These are phyloP conservation scores for Calonectria multiphialidica DNA, from an alignment of 2,329 filamentous ascomycete genomes.

Conservation along the genomic window DNA sequence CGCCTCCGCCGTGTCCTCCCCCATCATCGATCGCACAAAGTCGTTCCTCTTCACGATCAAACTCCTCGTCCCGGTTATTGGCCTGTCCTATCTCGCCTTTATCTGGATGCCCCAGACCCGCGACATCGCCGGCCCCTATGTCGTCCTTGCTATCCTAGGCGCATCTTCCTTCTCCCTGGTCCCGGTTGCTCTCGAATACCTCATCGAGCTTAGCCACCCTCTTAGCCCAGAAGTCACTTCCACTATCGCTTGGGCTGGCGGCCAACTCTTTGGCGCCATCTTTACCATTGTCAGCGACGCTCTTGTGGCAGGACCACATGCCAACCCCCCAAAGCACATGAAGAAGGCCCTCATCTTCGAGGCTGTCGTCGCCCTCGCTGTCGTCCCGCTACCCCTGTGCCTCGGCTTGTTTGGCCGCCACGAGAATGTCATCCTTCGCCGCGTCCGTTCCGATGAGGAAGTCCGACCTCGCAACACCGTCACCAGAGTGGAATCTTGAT, in stretches of 20 bases:
- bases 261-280: constrained; percentile 85
- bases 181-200: constrained; percentile 86
- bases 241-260: constrained; percentile 86
- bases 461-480: constrained; percentile 32
- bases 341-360: constrained; percentile 81
- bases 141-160: constrained; percentile 81
- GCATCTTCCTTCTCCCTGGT: constrained; percentile 84
- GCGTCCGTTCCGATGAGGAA: constrained; percentile 59
- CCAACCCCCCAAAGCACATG: constrained; percentile 78
- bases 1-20: constrained; percentile 79
- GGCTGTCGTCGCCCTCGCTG: constrained; percentile 75
- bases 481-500: constrained; percentile 27
- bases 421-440: constrained; percentile 63
- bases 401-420: constrained; percentile 77
- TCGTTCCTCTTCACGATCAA: constrained; percentile 81
- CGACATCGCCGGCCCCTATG: constrained; percentile 76
- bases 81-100: constrained; percentile 79
- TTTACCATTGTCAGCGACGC: constrained; percentile 89
- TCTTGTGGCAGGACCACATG: constrained; percentile 67
- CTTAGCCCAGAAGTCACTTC: constrained; percentile 87
- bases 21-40: constrained; percentile 88
- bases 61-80: constrained; percentile 80
- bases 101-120: constrained; percentile 79
- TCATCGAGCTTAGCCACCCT: constrained; percentile 90
- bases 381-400: constrained; percentile 75